phyloP scores from a whole-genome alignment of 225 moss, liverwort and hornwort species.

The Pseudoscleropodium purum region DNA sequence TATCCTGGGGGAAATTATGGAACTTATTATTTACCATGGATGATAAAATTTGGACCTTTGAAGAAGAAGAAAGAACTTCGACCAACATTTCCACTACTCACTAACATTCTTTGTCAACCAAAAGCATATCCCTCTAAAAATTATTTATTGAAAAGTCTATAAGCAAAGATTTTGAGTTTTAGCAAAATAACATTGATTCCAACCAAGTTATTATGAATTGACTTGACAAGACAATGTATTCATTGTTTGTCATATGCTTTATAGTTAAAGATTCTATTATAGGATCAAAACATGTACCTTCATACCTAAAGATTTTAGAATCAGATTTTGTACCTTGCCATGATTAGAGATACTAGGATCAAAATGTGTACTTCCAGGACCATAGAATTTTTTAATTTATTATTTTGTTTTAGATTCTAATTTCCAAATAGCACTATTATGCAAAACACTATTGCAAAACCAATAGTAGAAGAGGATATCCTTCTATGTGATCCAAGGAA shows the following conservation, averaged over 20 bases:
- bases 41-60: not conserved
- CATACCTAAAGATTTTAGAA: accelerated
- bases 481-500: not conserved
- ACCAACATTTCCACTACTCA: accelerated
- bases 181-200: accelerated
- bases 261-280: not conserved
- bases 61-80: not conserved
- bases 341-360: not conserved
- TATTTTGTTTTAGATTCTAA: not conserved
- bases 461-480: not conserved
- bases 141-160: not conserved
- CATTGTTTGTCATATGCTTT: accelerated
- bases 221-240: not conserved
- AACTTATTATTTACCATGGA: not conserved
- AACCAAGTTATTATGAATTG: not conserved
- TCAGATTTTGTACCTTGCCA: accelerated
- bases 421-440: not conserved
- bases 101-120: accelerated
- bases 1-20: too few relatives aligned
- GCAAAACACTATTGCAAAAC: not conserved
- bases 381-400: not conserved
- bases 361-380: too few relatives aligned
- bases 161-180: accelerated
- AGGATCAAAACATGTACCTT: not conserved
- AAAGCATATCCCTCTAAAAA: accelerated